These are phyloP conservation scores for Aspergillus transmontanensis DNA, from an alignment of 2,329 filamentous ascomycete species.

Conservation along the genomic window DNA sequence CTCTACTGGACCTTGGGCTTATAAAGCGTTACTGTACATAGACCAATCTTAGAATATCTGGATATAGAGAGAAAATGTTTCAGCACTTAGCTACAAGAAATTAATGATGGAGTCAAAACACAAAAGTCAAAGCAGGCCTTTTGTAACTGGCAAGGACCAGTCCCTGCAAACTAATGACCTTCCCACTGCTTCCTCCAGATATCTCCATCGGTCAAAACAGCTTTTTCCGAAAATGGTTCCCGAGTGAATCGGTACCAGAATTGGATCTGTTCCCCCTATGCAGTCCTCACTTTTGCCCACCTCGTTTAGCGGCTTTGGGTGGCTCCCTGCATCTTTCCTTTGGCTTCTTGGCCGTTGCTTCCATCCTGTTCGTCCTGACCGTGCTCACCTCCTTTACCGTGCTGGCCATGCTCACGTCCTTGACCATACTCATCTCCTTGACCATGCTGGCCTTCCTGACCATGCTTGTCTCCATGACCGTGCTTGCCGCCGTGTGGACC, in stretches of 20 bases:
- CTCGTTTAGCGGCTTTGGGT: not conserved
- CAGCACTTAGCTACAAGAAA: not conserved
- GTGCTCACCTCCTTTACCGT: not conserved
- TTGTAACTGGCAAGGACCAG: not conserved
- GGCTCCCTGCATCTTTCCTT: too few relatives aligned
- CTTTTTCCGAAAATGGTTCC: not conserved
- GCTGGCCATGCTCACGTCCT: too few relatives aligned
- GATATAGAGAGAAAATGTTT: not conserved
- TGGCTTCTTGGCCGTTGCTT: too few relatives aligned
- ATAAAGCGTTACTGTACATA: not conserved
- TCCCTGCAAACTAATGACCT: not conserved
- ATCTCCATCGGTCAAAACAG: not conserved
- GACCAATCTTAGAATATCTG: not conserved
- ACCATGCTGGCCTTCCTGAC: not conserved
- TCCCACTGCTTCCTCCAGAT: not conserved
- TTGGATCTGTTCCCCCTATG: not conserved
- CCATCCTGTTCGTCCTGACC: not conserved
- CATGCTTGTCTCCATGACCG: not conserved
- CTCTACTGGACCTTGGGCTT: not conserved
- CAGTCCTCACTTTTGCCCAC: not conserved
- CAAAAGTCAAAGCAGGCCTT: not conserved
- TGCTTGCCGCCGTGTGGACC: not conserved
- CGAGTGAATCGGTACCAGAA: too few relatives aligned
- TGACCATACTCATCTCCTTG: too few relatives aligned
- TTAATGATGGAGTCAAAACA: not conserved